phyloP scores from a whole-genome alignment of 2,329 filamentous ascomycete species.

The Chaetomium globosum region DNA sequence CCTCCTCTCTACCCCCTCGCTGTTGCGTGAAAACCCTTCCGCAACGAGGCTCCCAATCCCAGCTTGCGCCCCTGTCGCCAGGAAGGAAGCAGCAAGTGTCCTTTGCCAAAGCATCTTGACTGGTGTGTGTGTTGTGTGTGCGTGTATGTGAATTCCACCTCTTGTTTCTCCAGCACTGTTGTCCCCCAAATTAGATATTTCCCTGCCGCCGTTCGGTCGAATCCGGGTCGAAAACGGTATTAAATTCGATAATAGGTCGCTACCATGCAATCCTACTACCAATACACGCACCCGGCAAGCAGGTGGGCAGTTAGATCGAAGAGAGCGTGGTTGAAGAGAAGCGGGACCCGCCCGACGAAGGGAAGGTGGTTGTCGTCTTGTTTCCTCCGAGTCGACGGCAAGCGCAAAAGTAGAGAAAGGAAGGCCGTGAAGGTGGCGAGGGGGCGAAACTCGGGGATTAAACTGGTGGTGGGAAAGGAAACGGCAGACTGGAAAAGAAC shows the following conservation, averaged over 20 bases:
- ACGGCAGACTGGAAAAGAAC: slow-evolving; percentile 12
- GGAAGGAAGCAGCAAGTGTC: slow-evolving; percentile 42
- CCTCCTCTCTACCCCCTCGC: slow-evolving; percentile 37
- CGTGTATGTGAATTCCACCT: slow-evolving; percentile 23
- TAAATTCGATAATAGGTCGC: slow-evolving; percentile 31
- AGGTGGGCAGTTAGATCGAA: slow-evolving; percentile 27
- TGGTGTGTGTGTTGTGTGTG: slow-evolving; percentile 20
- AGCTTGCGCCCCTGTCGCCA: slow-evolving; percentile 44
- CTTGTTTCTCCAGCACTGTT: slow-evolving; percentile 13
- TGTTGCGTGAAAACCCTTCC: slow-evolving; percentile 36
- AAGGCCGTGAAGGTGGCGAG: slow-evolving; percentile 9
- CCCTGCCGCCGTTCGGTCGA: slow-evolving; percentile 22
- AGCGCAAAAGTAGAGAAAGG: slow-evolving; percentile 27
- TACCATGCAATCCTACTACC: slow-evolving; percentile 3
- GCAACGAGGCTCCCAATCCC: slow-evolving; percentile 39
- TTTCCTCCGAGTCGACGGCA: slow-evolving; percentile 32
- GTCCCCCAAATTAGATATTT: slow-evolving; percentile 23
- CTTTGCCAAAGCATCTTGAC: slow-evolving; percentile 46
- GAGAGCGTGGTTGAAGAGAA: slow-evolving; percentile 32
- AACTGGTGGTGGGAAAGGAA: slow-evolving; percentile 22
- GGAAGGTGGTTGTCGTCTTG: slow-evolving; percentile 34
- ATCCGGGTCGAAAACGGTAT: slow-evolving; percentile 30
- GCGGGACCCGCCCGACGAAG: slow-evolving; percentile 43
- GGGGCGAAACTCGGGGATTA: slow-evolving; percentile 27
- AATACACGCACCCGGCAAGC: neutral